Evolutionary conservation across 2,329 filamentous ascomycete genomes (phyloP).

Genomic region (Penicillium sp.): DNA sequence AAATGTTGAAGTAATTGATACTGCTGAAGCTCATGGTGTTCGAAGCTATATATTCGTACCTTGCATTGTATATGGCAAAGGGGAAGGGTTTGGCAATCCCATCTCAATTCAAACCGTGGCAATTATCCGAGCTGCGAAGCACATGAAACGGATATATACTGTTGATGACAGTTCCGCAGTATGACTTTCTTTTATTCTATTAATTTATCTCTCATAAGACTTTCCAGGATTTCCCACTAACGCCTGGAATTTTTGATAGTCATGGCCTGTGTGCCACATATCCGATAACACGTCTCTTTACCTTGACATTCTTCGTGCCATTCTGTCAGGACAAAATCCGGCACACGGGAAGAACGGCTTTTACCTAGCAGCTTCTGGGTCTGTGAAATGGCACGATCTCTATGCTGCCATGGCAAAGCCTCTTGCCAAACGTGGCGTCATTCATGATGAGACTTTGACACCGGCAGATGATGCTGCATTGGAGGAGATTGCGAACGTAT

Average conservation of each 20-base stretch:
- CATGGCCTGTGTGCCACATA: constrained; percentile 54
- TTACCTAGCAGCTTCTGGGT: constrained; percentile 50
- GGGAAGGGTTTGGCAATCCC: constrained; percentile 49
- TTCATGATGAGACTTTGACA: constrained; percentile 36
- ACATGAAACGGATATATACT: constrained; percentile 38
- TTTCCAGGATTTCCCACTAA: no score
- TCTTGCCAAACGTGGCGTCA: constrained; percentile 37
- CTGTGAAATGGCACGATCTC: constrained; percentile 49
- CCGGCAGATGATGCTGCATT: constrained; percentile 35
- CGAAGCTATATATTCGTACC: constrained; percentile 52
- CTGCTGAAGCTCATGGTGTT: constrained; percentile 41
- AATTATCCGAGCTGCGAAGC: constrained; percentile 46
- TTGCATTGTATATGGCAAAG: constrained; percentile 52
- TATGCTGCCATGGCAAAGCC: constrained; percentile 45
- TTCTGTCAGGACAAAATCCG: constrained; percentile 35
- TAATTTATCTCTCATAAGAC: neutral
- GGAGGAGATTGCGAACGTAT: constrained; percentile 39
- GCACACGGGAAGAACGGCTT: constrained; percentile 45
- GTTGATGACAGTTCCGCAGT: constrained; percentile 28
- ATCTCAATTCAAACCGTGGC: constrained; percentile 52
- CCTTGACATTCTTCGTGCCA: constrained; percentile 42
- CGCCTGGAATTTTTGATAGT: constrained; percentile 25
- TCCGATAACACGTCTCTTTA: constrained; percentile 47
- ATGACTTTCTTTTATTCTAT: neutral
- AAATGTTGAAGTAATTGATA: constrained; percentile 45